Conservation (phyloP, 1,284 basidiomycete species). For the Thelephora terrestris region DNA sequence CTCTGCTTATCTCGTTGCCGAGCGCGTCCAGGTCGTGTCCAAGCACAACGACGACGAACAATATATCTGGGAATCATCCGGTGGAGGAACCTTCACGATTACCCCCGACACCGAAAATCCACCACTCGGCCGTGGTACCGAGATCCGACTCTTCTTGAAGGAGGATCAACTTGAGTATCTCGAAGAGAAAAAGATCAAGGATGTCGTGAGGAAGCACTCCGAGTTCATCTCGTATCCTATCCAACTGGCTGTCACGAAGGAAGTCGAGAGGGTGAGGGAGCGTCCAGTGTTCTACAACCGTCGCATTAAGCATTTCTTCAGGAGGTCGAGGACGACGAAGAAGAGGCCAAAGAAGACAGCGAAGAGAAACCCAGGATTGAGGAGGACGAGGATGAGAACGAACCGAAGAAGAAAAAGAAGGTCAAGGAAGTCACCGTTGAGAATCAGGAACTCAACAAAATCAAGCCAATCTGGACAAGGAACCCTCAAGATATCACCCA, state of each 20-base stretch:
- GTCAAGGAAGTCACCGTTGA: constrained; percentile 85
- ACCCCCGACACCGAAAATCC: constrained; percentile 88
- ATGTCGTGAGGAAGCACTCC: constrained; percentile 99
- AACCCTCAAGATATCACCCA: constrained; percentile 89
- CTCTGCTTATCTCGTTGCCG: constrained; percentile 98
- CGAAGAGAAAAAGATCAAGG: constrained; percentile 99
- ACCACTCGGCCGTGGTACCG: constrained; percentile 88
- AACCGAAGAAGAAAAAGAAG: constrained; percentile 97
- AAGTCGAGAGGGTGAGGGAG: constrained; percentile 86
- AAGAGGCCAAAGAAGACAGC: constrained; percentile 61
- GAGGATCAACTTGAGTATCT: constrained; percentile 99
- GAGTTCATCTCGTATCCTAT: constrained; percentile 99
- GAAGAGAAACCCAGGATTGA: constrained; percentile 65
- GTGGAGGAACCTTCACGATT: constrained; percentile 99
- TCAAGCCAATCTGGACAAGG: constrained; percentile 99
- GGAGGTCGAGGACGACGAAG: constrained; percentile 87
- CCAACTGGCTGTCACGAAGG: constrained; percentile 97
- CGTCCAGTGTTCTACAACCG: background rate
- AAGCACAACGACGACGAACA: constrained; percentile 99
- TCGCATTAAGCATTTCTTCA: constrained; percentile 18
- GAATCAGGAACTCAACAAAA: constrained; percentile 99
- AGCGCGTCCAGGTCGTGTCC: constrained; percentile 96
- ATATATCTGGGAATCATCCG: constrained; percentile 99
- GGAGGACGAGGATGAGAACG: constrained; percentile 75
- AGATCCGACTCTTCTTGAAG: constrained; percentile 94